Evolutionary conservation across 306 rosid species (phyloP).

Genomic region (Glycyrrhiza uralensis): DNA sequence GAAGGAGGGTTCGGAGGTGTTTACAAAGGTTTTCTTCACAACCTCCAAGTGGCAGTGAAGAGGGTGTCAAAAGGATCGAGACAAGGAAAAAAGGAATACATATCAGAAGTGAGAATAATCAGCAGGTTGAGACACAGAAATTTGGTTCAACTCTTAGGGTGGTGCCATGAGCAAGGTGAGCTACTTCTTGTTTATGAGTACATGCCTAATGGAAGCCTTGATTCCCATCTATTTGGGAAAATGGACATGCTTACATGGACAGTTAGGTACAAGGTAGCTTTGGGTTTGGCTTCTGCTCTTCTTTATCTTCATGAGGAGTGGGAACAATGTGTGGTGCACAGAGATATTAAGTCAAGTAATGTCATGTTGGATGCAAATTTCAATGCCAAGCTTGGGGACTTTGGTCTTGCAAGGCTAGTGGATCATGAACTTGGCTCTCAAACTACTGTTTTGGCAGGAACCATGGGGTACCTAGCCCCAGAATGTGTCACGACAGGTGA

Average conservation of each 20-base stretch:
- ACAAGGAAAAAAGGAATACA: slow-evolving; percentile 70
- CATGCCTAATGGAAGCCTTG: slow-evolving; percentile 82
- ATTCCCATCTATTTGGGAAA: slow-evolving; percentile 57
- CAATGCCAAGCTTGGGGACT: slow-evolving; percentile 76
- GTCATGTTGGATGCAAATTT: slow-evolving; percentile 65
- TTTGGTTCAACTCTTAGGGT: slow-evolving; percentile 72
- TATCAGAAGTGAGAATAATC: slow-evolving; percentile 67
- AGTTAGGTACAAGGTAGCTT: slow-evolving; percentile 53
- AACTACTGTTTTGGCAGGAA: slow-evolving; percentile 72
- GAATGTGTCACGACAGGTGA: slow-evolving; percentile 71
- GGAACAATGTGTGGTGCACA: slow-evolving; percentile 81
- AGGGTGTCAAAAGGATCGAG: slow-evolving; percentile 69
- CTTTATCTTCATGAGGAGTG: slow-evolving; percentile 80
- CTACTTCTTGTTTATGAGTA: slow-evolving; percentile 67
- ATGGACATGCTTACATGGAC: slow-evolving; percentile 44
- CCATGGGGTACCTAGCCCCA: slow-evolving; percentile 72
- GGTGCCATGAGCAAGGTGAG: slow-evolving; percentile 75
- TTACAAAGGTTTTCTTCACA: slow-evolving; percentile 49
- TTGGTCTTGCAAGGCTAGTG: slow-evolving; percentile 69
- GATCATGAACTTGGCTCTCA: slow-evolving; percentile 74
- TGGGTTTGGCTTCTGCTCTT: slow-evolving; percentile 61
- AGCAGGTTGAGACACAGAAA: slow-evolving; percentile 70
- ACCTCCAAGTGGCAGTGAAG: slow-evolving; percentile 57
- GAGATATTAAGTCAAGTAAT: slow-evolving; percentile 78
- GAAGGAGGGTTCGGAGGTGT: slow-evolving; percentile 84